Base-by-base conservation (phyloP, 2,329 filamentous ascomycete genomes). In the Nemania abortiva region DNA sequence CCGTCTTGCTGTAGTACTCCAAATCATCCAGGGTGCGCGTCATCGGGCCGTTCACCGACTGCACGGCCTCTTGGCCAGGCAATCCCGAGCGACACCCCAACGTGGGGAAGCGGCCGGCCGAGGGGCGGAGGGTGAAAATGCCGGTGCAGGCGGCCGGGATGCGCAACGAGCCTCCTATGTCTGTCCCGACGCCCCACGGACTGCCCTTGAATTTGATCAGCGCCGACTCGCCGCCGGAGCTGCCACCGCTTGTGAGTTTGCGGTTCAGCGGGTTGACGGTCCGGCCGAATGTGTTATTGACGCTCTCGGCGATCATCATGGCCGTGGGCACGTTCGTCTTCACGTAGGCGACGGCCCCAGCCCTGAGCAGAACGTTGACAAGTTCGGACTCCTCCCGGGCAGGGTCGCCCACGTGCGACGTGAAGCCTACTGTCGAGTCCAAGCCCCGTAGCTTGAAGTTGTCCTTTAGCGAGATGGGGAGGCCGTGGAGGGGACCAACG, bases 381-480 rank as follows among this genome's bases (percentile, higher is more conserved):
- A 86, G 77, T 3, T 79, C 75, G 3, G 84, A 75, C 31, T 87
- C 84, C 7, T 77, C 68, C 2, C 75, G 64, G 0, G 84, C 88
- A 0, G 90, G 89, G 54, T 90, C 83, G 47, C 85, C 84, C 3
- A 90, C 88, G 65, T 91, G 85, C 0, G 86, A 85, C 0, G 86
- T 86, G 69, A 94, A 90, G 5, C 91, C 91, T 0, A 91, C 84
- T 0, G 88, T 90, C 24, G 87, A 82, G 70, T 90, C 88, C 13
- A 88, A 82, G 6, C 88, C 89, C 1, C 78, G 77, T 15, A 92
- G 80, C 66, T 92, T 86, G 82, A 92, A 90, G 75, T 90, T 89
- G 79, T 93, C 91, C 75, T 94, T 94, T 55, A 94, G 84, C 0
- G 89, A 89, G 34, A 91, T 79, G 2, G 89, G 89, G 1, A 91